Evolutionary conservation across 2,329 filamentous ascomycete genomes (phyloP), one percentile per base, ranked within the genome.

Genomic region (Botryotinia convoluta): DNA sequence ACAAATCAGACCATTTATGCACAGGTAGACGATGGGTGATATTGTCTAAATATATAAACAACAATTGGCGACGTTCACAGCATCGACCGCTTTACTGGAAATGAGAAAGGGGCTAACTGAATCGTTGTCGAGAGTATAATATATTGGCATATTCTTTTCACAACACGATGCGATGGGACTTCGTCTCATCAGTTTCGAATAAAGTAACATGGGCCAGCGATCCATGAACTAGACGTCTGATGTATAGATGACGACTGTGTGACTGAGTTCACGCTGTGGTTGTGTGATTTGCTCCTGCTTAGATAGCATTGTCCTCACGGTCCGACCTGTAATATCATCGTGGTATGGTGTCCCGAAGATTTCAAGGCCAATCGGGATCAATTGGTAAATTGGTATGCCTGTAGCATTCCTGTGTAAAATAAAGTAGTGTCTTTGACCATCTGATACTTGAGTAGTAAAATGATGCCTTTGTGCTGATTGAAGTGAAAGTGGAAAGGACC

Each of bases 1-100:
- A 57, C 9, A 42, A n/a, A 42, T 39, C 42, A 57, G 44, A 42
- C 61, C 69, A 37, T 44, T 67, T 37, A 65, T 67, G 65, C 65
- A 42, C 26, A 42, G 48, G 16, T 32, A 32, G 54, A n/a, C 29
- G 26, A 14, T 32, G 10, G 48, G n/a, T 57, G n/a, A 57, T 32
- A 26, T 69, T 42, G 48, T 18, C 48, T 69, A 37, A 42, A 42
- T 57, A 44, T 42, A 32, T 42, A 10, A 42, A 69, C 35, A 57
- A 57, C 37, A 42, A 10, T 69, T 69, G 65, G 48, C 14, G 37
- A 22, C n/a, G 48, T 32, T 69, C 48, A 57, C 51, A 29, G 35
- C 65, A 57, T 57, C 10, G 37, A 32, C 9, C 18, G 29, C 10
- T 29, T 32, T n/a, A 12, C 26, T 18, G 48, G 37, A 32, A 57